Conservation (phyloP, 1,284 basidiomycete genomes). For the Ganoderma resinaceum region DNA sequence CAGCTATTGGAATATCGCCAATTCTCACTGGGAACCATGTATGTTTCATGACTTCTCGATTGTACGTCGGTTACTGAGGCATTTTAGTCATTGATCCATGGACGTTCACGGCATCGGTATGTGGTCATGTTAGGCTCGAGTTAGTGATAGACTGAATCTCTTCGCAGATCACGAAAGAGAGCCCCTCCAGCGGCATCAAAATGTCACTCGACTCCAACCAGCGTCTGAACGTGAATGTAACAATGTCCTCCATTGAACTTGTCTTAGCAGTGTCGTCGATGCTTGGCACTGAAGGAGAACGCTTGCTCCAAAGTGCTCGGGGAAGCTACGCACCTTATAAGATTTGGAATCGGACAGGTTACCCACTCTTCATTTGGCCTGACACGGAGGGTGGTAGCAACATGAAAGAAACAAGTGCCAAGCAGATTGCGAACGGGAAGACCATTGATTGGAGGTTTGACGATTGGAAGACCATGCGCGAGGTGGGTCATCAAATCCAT, state of each 20-base stretch:
- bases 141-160: not conserved
- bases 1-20: conserved; percentile 97
- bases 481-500: conserved; percentile 58
- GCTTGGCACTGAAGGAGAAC: conserved; percentile 78
- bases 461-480: conserved; percentile 94
- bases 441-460: conserved; percentile 97
- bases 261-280: conserved; percentile 78
- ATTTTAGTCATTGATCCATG: conserved; percentile 92
- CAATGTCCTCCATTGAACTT: conserved; percentile 91
- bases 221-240: conserved; percentile 92
- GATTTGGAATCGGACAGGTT: conserved; percentile 92
- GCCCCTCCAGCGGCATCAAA: conserved; percentile 59
- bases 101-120: conserved; percentile 83
- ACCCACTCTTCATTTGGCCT: conserved; percentile 83
- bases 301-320: conserved; percentile 74
- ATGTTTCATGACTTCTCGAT: conserved; percentile 35
- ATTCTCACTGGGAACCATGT: conserved; percentile 99
- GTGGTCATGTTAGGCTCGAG: conserved; percentile 31
- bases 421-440: conserved; percentile 76
- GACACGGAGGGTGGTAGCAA: conserved; percentile 65
- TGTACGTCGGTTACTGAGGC: conserved; percentile 3
- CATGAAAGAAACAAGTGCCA: conserved; percentile 52
- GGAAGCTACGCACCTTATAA: conserved; percentile 94
- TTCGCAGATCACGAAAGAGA: conserved; percentile 60
- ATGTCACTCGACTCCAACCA: conserved; percentile 81